Base-by-base conservation (phyloP, 306 rosid genomes). In the Medicago ruthenica region DNA sequence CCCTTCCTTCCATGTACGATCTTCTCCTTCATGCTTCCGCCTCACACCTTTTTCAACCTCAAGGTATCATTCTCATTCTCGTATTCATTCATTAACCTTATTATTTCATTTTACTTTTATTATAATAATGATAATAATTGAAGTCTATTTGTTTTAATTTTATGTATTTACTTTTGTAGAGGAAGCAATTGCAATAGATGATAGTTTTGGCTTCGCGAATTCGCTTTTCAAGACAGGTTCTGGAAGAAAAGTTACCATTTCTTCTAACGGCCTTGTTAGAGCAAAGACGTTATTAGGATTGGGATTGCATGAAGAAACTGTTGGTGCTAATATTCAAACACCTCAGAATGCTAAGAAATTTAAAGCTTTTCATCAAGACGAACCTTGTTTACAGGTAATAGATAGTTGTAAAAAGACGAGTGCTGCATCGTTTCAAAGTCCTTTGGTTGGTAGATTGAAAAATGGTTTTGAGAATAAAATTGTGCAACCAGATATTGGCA, bases 191-290 rank as follows among this genome's bases (percentile, higher is more conserved):
- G 81, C 68, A 13, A 66, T 42, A 9, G 86, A 70, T 70, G 68
- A 76, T 68, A 67, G 55, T 77, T 74, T 66, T 76, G 72, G 70
- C 70, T 84, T 88, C 70, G 73, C 92, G 31, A 86, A 88, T 85
- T 89, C 95, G 39, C 85, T 90, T 77, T 94, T 91, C 63, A 88
- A 77, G 76, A 94, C 97, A 1, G 96, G 88, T 6, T 87, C 98
- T 9, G 95, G 98, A 63, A 94, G 86, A 82, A 42, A 16, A 54
- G 98, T 91, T 40, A 83, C 85, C 47, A 80, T 94, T 76, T 90
- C 97, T 78, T 70, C 96, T 16, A 80, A 73, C 4, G 90, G 93
- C 76, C 70, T 94, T 16, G 68, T 79, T 40, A 81, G 88, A 80
- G 98, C 98, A 15, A 94, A 90, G 86, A 66, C 88, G 12, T 77